Evolutionary conservation across 768 basidiomycete species (phyloP).

Genomic region (Hygrocybe coccinea): DNA sequence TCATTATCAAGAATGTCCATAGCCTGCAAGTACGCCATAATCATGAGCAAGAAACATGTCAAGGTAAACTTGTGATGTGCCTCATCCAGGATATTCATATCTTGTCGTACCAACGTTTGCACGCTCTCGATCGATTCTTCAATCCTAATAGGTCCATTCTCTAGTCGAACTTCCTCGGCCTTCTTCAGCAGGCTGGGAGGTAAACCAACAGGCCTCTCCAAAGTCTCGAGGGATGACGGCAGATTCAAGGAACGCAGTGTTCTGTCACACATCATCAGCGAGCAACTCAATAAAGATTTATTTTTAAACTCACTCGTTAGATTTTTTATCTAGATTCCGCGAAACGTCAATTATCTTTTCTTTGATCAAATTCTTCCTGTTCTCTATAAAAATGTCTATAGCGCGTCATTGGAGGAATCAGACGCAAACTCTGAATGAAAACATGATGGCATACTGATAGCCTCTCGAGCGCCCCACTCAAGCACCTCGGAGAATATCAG

Average conservation of each 20-base stretch:
- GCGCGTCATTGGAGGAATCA: background rate
- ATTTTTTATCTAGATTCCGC: constrained; percentile 56
- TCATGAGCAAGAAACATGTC: background rate
- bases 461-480: constrained; percentile 82
- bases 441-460: constrained; percentile 60
- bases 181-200: constrained; percentile 84
- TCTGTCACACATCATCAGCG: constrained; percentile 33
- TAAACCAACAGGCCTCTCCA: constrained; percentile 81
- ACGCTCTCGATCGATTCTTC: constrained; percentile 71
- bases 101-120: constrained; percentile 56
- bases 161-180: constrained; percentile 76
- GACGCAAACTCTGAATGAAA: background rate
- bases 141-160: constrained; percentile 70
- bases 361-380: constrained; percentile 64
- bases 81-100: constrained; percentile 66
- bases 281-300: background rate
- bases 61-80: constrained; percentile 37
- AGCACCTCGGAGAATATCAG: constrained; percentile 72
- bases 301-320: constrained; percentile 48
- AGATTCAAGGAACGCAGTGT: constrained; percentile 67
- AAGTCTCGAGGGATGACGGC: constrained; percentile 80
- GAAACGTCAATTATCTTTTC: constrained; percentile 60
- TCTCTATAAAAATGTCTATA: constrained; percentile 80
- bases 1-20: constrained; percentile 89
- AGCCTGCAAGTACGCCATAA: constrained; percentile 45